Base-by-base conservation (phyloP, 495 filamentous ascomycete genomes). In the Hyaloscypha bicolor region DNA sequence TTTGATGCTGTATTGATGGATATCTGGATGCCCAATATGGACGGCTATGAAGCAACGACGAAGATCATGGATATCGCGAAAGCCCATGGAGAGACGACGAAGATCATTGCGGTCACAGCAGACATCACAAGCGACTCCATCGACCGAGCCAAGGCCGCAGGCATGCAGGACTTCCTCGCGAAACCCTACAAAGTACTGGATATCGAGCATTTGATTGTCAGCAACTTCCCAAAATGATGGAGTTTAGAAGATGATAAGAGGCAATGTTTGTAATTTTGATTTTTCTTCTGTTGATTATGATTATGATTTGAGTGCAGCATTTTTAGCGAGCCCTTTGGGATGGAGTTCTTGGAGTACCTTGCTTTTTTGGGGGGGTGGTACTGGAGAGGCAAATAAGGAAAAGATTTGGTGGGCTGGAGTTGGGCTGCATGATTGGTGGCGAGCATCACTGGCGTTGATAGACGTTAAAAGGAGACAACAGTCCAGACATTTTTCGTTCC, bases 1-100 rank as follows among this genome's bases (percentile, higher is more conserved):
- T 86, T 93, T 66, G 86, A 93, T 73, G 81, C 90, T 1, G 81
- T 94, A 25, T 75, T 93, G 32, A 94, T 94, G 91, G 91, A 94
- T 75, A 82, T 94, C 6, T 94, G 91, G 91, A 94, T 94, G 91
- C 91, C 91, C 2, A 81, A 86, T 64, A 91, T 93, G 86, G 91
- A 94, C 71, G 91, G 91, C 3, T 93, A 91, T 64, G 87, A 93
- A 73, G 91, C 91, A 6, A 87, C 91, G 0, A 80, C 84, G 59
- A 76, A 77, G 31, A 94, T 94, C 64, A 75, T 89, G n/a, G 76
- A 81, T 61, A 80, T 88, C 74, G 76, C 81, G 51, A 71, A 61
- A 59, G 59, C 51, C 59, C 52, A 59, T 33, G 62, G 67, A n/a
- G 65, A 62, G 12, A 45, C n/a, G 4, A 72, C 63, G 25, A 72